Conservation (phyloP, 2,329 filamentous ascomycete genomes). For the Hypoxylon sp. region DNA sequence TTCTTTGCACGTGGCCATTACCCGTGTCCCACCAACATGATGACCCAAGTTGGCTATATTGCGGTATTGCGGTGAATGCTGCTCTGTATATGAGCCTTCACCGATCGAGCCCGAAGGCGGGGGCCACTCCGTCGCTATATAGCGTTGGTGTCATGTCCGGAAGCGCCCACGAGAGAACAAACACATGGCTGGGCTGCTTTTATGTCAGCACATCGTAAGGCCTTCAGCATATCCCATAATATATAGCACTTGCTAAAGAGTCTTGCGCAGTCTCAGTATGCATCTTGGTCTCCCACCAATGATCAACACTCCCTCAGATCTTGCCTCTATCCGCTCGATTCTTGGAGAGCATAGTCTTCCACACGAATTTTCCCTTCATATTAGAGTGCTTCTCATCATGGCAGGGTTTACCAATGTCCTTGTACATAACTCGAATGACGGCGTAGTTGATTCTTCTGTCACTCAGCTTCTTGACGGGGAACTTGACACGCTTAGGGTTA, state of each 20-base stretch:
- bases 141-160: conserved; percentile 41
- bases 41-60: conserved; percentile 54
- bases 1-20: conserved; percentile 52
- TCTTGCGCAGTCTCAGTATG: conserved; percentile 49
- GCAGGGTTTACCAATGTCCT: conserved; percentile 51
- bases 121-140: conserved; percentile 36
- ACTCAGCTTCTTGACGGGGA: conserved; percentile 52
- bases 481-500: conserved; percentile 47
- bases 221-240: not conserved
- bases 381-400: conserved; percentile 50
- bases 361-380: conserved; percentile 47
- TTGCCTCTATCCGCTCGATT: conserved; percentile 46
- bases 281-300: conserved; percentile 51
- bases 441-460: conserved; percentile 49
- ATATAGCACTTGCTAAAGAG: conserved; percentile 11
- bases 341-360: conserved; percentile 47
- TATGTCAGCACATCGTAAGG: conserved; percentile 52
- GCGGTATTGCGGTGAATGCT: conserved; percentile 52
- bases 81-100: conserved; percentile 52
- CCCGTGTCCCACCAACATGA: conserved; percentile 46
- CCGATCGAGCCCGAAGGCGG: conserved; percentile 40
- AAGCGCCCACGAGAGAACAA: conserved; percentile 45
- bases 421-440: conserved; percentile 48
- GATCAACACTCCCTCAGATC: conserved; percentile 49
- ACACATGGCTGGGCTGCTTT: conserved; percentile 54